phyloP scores from a whole-genome alignment of 2,329 filamentous ascomycete species.

The Colletotrichum eremochloae region DNA sequence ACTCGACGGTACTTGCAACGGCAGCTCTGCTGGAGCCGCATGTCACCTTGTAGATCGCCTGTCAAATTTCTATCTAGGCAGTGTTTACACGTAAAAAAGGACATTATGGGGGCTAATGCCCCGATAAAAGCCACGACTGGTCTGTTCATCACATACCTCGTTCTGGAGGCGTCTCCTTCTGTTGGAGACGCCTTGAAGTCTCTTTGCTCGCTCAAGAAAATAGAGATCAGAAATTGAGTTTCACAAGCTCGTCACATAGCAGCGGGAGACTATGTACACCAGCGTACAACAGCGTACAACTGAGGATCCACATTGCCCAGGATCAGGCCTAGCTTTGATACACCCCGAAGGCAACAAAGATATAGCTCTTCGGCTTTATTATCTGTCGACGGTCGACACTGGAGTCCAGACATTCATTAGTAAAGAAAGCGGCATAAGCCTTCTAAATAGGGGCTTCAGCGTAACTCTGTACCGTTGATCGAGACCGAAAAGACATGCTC shows the following conservation, averaged over 20 bases:
- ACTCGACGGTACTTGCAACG: too few species aligned
- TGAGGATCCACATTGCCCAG: background rate
- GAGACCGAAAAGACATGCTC: background rate
- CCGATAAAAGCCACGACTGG: too few species aligned
- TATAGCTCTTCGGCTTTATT: background rate
- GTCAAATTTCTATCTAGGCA: too few species aligned
- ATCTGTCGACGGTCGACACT: background rate
- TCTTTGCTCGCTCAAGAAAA: background rate
- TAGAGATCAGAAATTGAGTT: background rate
- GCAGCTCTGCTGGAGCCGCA: background rate
- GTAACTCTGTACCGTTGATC: background rate
- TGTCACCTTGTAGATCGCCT: too few species aligned
- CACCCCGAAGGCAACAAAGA: background rate
- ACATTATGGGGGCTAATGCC: too few species aligned
- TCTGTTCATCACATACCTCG: too few species aligned
- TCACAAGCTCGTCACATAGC: background rate
- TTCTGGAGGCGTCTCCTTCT: too few species aligned
- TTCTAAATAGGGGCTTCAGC: background rate
- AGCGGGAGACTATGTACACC: background rate
- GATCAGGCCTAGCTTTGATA: background rate
- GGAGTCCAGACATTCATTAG: background rate
- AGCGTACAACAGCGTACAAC: background rate
- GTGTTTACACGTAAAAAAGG: too few species aligned
- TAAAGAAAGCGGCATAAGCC: background rate
- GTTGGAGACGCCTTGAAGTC: background rate